Base-by-base conservation (phyloP, 352 stramenopile species). In the Hyaloperonospora brassicae region DNA sequence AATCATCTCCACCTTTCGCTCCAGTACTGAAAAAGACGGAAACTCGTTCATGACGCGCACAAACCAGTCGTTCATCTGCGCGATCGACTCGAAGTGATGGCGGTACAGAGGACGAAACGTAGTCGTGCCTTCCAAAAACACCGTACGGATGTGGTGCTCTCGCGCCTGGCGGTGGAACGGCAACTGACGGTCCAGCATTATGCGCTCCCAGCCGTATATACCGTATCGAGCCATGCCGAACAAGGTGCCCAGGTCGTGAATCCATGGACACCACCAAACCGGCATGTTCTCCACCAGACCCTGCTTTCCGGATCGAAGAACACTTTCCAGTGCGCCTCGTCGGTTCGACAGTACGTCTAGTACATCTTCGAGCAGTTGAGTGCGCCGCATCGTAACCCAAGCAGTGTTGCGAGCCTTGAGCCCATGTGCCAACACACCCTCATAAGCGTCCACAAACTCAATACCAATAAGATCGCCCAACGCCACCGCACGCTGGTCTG, bases 261-360 rank as follows among this genome's bases (percentile, higher is more conserved):
- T 75, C 84, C 84, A 95, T 10, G 84, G 84, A 57, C 84, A 95
- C 84, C 84, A 95, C 84, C 84, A 95, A 27, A 91, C 77, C 3
- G 84, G 84, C 81, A 95, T 92, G 44, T 84, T 69, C 9, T 68
- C 55, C 38, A 91, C 80, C 7, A 91, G 61, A 43, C 70, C 59
- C 5, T 71, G 55, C 22, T 62, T 73, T 23, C 84, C 82, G 1
- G 82, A 93, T 0, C 79, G 70, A 27, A 95, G 57, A 25, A 76
- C 64, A 46, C 60, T 47, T 5, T 79, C 60, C 11, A 95, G 50
- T n/a, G 65, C 64, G 21, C 27, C 40, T 31, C 63, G 62, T 17
- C 65, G 63, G 13, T 44, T 70, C 7, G 72, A 77, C 17, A 92
- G 47, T 14, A 93, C 69, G 14, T 80, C 68, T 42, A 84, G 59